phyloP scores from a whole-genome alignment of 176 grass and related monocot genomes.

The Typha latifolia region DNA sequence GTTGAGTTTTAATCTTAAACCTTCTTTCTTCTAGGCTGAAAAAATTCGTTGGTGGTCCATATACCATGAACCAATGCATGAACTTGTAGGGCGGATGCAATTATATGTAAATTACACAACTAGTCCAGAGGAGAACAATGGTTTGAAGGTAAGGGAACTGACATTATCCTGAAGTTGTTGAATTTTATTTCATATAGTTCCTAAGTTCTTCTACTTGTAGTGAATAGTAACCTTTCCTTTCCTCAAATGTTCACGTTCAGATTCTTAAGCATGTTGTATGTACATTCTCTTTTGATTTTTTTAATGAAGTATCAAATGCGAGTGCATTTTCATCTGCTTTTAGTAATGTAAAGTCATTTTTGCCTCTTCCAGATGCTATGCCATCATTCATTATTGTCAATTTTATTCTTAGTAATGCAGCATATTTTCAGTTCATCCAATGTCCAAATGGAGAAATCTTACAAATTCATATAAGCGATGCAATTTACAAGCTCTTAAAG shows the following conservation, averaged over 20 bases:
- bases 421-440: too few relatives aligned
- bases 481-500: too few relatives aligned
- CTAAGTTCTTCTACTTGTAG: neutral
- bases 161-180: neutral
- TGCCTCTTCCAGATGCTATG: too few relatives aligned
- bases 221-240: neutral
- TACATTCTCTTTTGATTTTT: constrained; percentile 22
- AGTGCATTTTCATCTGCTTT: too few relatives aligned
- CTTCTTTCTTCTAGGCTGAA: constrained; percentile 48
- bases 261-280: constrained; percentile 18
- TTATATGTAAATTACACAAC: constrained; percentile 71
- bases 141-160: constrained; percentile 54
- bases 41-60: constrained; percentile 98
- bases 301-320: constrained; percentile 25
- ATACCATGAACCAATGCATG: constrained; percentile 75
- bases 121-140: constrained; percentile 71
- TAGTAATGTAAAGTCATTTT: too few relatives aligned
- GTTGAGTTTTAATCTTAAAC: neutral
- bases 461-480: too few relatives aligned
- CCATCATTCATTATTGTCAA: too few relatives aligned
- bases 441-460: too few relatives aligned
- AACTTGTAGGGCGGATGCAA: constrained; percentile 85
- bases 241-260: neutral
- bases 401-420: too few relatives aligned
- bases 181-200: constrained; percentile 2